These are phyloP conservation scores for Coelastrella sp. DNA, from an alignment of 139 green algal species.

Conservation along the genomic window DNA sequence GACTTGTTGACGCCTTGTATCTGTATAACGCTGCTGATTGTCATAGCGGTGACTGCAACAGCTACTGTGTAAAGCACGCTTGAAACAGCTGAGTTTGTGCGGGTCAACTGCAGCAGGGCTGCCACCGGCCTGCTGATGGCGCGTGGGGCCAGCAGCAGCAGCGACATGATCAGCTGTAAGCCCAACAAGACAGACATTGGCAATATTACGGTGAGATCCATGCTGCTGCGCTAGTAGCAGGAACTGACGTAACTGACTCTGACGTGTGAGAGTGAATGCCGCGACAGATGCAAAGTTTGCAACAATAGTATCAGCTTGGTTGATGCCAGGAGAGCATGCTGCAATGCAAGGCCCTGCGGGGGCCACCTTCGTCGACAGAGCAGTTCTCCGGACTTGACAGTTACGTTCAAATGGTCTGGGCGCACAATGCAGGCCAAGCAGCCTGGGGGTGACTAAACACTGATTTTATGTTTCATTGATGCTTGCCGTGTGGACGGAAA, in stretches of 20 bases:
- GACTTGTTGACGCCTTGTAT: conserved; percentile 1
- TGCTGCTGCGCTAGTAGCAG: neutral
- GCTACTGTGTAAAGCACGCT: conserved; percentile 19
- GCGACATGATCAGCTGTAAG: neutral
- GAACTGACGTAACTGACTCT: too few species aligned
- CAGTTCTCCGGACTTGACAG: neutral
- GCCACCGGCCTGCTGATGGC: conserved; percentile 9
- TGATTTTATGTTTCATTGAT: too few species aligned
- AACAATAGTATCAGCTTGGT: too few species aligned
- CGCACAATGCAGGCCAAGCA: too few species aligned
- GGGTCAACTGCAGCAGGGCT: neutral
- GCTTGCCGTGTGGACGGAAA: too few species aligned
- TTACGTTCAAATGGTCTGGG: neutral
- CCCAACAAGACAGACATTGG: neutral
- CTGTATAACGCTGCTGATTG: conserved; percentile 13
- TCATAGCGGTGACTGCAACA: conserved; percentile 27
- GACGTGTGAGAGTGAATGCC: too few species aligned
- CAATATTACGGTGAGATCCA: conserved; percentile 13
- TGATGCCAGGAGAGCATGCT: too few species aligned
- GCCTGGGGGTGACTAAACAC: too few species aligned
- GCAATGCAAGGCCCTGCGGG: too few species aligned
- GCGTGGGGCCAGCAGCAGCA: neutral
- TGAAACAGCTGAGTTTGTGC: conserved; percentile 14
- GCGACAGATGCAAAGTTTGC: too few species aligned
- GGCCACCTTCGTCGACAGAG: neutral